Evolutionary conservation across 2,329 filamentous ascomycete genomes (phyloP), one percentile per base, ranked within the genome.

Genomic region (Cylindrodendrum hubeiense): DNA sequence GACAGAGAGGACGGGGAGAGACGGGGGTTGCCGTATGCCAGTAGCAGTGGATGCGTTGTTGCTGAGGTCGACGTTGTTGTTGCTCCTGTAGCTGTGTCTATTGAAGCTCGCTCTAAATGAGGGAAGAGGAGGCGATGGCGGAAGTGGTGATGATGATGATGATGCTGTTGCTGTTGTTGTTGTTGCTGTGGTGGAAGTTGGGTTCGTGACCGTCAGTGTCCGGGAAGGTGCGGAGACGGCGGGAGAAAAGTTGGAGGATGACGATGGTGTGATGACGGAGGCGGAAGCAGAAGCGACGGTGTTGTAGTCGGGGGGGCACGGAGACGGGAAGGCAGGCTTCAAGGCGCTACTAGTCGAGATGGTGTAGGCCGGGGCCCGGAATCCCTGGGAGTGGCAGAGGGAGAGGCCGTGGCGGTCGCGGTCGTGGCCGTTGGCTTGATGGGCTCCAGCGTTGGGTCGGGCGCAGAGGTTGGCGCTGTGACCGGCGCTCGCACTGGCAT

Each of bases 41-140:
- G 56, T 22, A 43, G 63, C 64, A 51, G 56, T 53, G 30, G 63
- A 53, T 61, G 68, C 62, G 70, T 49, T 93, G 63, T 60, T 69
- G 68, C 28, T 67, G 66, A 66, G 53, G 58, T 55, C 62, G 55
- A 56, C 56, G 62, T 26, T 64, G 64, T 57, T 57, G 55, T 53
- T 72, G 61, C 53, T 63, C 60, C 58, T 60, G 43, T 51, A 56
- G 59, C 54, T 58, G 43, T 57, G 58, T 28, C 56, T 66, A 51
- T 69, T 67, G 63, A 66, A 68, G 57, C 61, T 68, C 47, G 65
- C 66, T 61, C 66, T 71, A 50, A 65, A 64, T 9, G 56, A 67
- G 58, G 53, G 34, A 56, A 61, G 26, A 51, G 68, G 65, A 43
- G 53, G 62, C 7, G 62, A 41, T 4, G 57, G 47, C 5, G 50